These are phyloP conservation scores for Colletotrichum gigasporum DNA, from an alignment of 2,329 filamentous ascomycete species.

Conservation along the genomic window DNA sequence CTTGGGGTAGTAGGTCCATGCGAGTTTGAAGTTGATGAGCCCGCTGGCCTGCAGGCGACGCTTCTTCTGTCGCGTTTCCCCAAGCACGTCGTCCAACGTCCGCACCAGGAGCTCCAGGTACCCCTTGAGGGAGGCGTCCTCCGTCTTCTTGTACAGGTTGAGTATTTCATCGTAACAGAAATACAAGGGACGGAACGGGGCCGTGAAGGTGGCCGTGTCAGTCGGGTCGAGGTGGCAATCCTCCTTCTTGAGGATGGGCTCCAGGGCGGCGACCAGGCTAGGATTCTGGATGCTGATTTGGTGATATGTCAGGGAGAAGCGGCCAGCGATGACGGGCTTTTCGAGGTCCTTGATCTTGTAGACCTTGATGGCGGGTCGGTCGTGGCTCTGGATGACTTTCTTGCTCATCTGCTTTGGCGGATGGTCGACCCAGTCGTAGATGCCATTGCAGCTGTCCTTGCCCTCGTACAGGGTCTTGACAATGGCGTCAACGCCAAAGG, in stretches of 20 bases:
- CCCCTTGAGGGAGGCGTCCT: constrained; percentile 41
- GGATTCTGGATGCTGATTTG: constrained; percentile 54
- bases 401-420: constrained; percentile 54
- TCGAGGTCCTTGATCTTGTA: constrained; percentile 55
- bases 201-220: constrained; percentile 46
- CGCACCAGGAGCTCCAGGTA: constrained; percentile 51
- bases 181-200: constrained; percentile 53
- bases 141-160: constrained; percentile 40
- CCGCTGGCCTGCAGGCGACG: constrained; percentile 46
- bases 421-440: constrained; percentile 50
- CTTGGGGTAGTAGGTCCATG: constrained; percentile 56
- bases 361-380: constrained; percentile 53
- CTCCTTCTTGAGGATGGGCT: constrained; percentile 53
- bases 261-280: constrained; percentile 50
- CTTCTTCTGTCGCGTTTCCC: constrained; percentile 46
- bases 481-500: constrained; percentile 40
- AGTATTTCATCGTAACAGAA: constrained; percentile 55
- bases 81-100: constrained; percentile 54
- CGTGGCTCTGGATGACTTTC: constrained; percentile 44
- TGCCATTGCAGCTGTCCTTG: constrained; percentile 33
- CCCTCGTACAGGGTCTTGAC: constrained; percentile 54
- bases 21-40: constrained; percentile 51
- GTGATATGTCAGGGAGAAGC: constrained; percentile 50
- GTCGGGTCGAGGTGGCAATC: constrained; percentile 48
- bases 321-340: constrained; percentile 50